A percentile compares a stretch with the other conserved stretches of the same genome.
phyloP scores from a whole-genome alignment of 345 rosid genomes.

The Eucalyptus tenuipes region DNA sequence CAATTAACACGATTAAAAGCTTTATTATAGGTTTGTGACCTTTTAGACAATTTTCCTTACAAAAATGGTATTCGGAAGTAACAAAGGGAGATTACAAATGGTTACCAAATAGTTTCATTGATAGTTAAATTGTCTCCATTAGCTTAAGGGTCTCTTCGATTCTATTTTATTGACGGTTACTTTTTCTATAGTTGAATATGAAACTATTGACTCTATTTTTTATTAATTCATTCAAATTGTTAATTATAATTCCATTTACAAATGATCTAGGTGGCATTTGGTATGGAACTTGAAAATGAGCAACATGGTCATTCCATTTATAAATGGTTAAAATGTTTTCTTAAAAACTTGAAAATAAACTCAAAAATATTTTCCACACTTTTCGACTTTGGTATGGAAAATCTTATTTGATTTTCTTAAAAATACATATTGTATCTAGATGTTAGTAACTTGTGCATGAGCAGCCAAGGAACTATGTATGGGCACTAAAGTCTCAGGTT shows the following conservation, averaged over 20 bases:
- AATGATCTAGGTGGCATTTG: neutral
- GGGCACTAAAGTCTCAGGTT: neutral
- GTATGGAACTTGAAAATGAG: neutral
- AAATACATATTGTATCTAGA: neutral
- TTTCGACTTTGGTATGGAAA: neutral
- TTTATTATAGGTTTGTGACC: too few relatives aligned
- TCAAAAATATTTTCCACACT: neutral
- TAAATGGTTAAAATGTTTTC: too few relatives aligned
- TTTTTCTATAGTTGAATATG: neutral
- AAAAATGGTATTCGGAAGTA: neutral
- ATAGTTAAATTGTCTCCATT: neutral
- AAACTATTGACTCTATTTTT: neutral
- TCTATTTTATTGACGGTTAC: too few relatives aligned
- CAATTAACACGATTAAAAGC: too few relatives aligned
- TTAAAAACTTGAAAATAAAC: fast-evolving
- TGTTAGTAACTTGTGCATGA: neutral
- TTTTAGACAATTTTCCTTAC: neutral
- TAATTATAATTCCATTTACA: too few relatives aligned
- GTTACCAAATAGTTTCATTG: neutral
- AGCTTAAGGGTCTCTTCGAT: neutral
- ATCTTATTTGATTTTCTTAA: neutral
- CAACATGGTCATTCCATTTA: too few relatives aligned
- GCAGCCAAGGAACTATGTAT: neutral
- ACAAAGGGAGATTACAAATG: neutral
- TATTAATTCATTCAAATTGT: neutral